A percentile compares a stretch with the other conserved stretches of the same genome.
Evolutionary conservation across 1,284 basidiomycete species (phyloP).

Genomic region (Malassezia pachydermatis): DNA sequence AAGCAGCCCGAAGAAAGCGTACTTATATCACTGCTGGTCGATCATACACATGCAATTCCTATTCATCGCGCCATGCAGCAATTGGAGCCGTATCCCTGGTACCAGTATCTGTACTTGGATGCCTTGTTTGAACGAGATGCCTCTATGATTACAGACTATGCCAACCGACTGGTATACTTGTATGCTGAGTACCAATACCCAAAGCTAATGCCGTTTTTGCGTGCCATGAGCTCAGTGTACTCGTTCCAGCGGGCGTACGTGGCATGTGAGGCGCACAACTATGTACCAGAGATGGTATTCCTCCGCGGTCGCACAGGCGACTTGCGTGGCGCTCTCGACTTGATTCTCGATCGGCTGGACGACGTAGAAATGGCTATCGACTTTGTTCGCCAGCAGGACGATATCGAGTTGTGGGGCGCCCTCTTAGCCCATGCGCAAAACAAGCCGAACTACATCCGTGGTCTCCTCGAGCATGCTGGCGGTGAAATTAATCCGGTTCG

Average conservation of each 20-base stretch:
- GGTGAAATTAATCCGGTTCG: slow-evolving; percentile 91
- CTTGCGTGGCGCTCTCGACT: slow-evolving; percentile 80
- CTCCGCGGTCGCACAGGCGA: slow-evolving; percentile 93
- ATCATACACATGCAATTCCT: slow-evolving; percentile 90
- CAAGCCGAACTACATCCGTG: slow-evolving; percentile 83
- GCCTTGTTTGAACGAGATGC: slow-evolving; percentile 79
- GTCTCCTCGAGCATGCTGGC: slow-evolving; percentile 80
- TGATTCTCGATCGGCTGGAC: slow-evolving; percentile 88
- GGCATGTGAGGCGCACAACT: slow-evolving; percentile 70
- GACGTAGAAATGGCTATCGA: slow-evolving; percentile 84
- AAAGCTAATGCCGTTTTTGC: slow-evolving; percentile 76
- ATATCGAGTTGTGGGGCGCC: slow-evolving; percentile 96
- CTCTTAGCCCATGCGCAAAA: slow-evolving; percentile 87
- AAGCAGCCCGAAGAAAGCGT: slow-evolving; percentile 50
- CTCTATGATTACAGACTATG: slow-evolving; percentile 66
- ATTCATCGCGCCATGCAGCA: slow-evolving; percentile 78
- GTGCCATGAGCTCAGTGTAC: slow-evolving; percentile 76
- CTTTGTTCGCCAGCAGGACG: slow-evolving; percentile 93
- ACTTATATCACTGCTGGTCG: slow-evolving; percentile 77
- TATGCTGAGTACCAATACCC: slow-evolving; percentile 76
- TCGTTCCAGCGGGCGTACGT: slow-evolving; percentile 84
- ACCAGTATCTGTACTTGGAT: slow-evolving; percentile 86
- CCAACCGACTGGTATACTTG: slow-evolving; percentile 76
- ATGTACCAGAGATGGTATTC: slow-evolving; percentile 95
- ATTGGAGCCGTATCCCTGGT: slow-evolving; percentile 64